Conservation (phyloP, 208 protist species). For the Trypanosoma platydactyli region DNA sequence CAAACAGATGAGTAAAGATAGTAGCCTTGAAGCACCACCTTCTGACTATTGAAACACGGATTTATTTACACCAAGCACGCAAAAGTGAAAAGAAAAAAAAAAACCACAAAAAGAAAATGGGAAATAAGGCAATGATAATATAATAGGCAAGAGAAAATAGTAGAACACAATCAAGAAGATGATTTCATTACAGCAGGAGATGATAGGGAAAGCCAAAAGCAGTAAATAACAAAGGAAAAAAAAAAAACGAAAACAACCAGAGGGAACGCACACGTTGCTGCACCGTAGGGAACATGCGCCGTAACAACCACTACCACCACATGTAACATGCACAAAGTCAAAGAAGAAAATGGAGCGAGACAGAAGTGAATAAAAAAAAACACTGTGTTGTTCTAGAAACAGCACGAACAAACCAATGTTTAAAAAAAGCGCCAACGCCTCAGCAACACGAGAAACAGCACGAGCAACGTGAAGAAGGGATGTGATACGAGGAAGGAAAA, state of each 20-base stretch:
- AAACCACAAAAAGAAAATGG: not conserved
- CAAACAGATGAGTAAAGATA: not conserved
- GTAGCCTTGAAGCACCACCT: no score
- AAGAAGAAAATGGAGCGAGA: no score
- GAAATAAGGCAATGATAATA: no score
- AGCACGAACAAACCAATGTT: not conserved
- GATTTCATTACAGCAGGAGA: no score
- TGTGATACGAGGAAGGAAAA: constrained; percentile 64
- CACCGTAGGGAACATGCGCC: not conserved
- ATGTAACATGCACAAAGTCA: not conserved
- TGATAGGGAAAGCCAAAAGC: no score
- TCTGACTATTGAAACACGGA: no score
- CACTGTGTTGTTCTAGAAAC: not conserved
- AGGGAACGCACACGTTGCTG: not conserved
- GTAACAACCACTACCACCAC: not conserved
- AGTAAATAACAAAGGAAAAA: constrained; percentile 3
- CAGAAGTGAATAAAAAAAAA: not conserved
- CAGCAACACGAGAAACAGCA: constrained; percentile 59
- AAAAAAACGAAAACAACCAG: not conserved
- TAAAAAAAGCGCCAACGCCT: constrained; percentile 43
- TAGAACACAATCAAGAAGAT: no score
- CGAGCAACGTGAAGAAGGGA: constrained; percentile 61
- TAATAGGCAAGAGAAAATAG: no score
- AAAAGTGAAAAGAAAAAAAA: not conserved
- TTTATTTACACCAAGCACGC: not conserved